Base-by-base conservation (phyloP, 2,329 filamentous ascomycete genomes). In the Sclerotiophoma versabilis region DNA sequence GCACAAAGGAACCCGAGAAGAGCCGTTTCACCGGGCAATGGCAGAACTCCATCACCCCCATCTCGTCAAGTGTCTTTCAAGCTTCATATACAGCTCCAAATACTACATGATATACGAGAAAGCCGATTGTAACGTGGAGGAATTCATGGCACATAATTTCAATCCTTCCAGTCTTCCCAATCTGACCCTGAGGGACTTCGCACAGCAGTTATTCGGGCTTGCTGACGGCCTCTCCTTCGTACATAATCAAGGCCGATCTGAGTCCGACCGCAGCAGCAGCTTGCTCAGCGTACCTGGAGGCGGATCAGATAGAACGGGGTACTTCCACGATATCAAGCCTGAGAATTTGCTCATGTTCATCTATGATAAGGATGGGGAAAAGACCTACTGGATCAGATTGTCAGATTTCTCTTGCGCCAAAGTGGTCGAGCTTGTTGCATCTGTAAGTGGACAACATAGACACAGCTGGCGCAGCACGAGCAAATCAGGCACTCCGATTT, bases 61-160 rank as follows among this genome's bases (percentile, higher is more conserved):
- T 41, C 59, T 64, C 3, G 39, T 60, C 3, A 59, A 56, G 20
- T 64, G 62, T 38, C 55, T 62, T 14, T 33, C 62, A 4, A 60
- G 59, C 37, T 64, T 62, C 25, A 56, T 48, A 0, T 50, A 60
- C 15, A 50, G 53, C 19, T 42, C 49, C 0, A n/a, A 52, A 8
- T 54, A 57, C 19, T n/a, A 57, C 38, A 60, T 60, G 57, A 52
- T 60, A 1, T 60, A 54, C 38, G 57, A 60, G 34, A 54, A 49
- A 17, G 57, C 57, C 1, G 43, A 51, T 4, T 11, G 38, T 23
- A 17, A 60, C 15, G 19, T 58, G 0, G 48, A 57, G 19, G 12
- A 30, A 4, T 44, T 54, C 15, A 54, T 48, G 50, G 4, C 11
- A 10, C 12, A 7, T 2, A 2, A 54, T 8, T 1, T 7, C 7